A percentile compares a stretch with the other conserved stretches of the same genome.
These are phyloP conservation scores for Pichia scutulata DNA, from an alignment of 805 yeast genomes.

Conservation along the genomic window DNA sequence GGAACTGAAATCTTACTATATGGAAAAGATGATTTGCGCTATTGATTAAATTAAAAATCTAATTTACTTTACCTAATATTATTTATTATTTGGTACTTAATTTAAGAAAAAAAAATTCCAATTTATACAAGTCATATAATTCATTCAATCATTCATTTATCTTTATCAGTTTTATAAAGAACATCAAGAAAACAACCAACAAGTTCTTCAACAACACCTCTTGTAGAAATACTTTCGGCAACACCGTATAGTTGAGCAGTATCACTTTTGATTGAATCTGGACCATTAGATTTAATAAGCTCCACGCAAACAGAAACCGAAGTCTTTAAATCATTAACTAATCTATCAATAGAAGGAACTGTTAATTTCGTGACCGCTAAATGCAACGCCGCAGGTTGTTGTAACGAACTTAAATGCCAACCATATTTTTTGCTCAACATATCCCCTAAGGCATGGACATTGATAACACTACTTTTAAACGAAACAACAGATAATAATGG, in stretches of 20 bases:
- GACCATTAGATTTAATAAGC: slow-evolving; percentile 11
- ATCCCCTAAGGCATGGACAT: slow-evolving; percentile 78
- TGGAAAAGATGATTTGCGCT: neutral
- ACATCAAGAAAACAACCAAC: slow-evolving; percentile 79
- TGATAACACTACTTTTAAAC: slow-evolving; percentile 54
- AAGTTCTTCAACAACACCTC: slow-evolving; percentile 73
- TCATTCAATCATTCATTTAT: neutral
- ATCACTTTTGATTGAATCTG: slow-evolving; percentile 32
- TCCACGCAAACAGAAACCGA: slow-evolving; percentile 35
- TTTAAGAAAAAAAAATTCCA: neutral
- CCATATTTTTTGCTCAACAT: slow-evolving; percentile 48
- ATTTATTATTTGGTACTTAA: no score
- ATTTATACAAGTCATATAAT: neutral
- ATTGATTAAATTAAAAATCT: no score
- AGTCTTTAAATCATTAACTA: slow-evolving; percentile 43
- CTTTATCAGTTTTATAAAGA: slow-evolving; percentile 46
- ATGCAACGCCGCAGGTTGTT: slow-evolving; percentile 86
- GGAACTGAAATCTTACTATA: neutral
- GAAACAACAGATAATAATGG: slow-evolving; percentile 80
- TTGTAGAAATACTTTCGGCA: slow-evolving; percentile 82
- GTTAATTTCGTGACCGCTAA: slow-evolving; percentile 78
- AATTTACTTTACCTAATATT: no score
- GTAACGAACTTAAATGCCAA: slow-evolving; percentile 87
- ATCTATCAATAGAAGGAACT: slow-evolving; percentile 49
- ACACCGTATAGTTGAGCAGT: slow-evolving; percentile 93